Base-by-base conservation (phyloP, 179 eudicot genomes). In the Spinacia oleracea region DNA sequence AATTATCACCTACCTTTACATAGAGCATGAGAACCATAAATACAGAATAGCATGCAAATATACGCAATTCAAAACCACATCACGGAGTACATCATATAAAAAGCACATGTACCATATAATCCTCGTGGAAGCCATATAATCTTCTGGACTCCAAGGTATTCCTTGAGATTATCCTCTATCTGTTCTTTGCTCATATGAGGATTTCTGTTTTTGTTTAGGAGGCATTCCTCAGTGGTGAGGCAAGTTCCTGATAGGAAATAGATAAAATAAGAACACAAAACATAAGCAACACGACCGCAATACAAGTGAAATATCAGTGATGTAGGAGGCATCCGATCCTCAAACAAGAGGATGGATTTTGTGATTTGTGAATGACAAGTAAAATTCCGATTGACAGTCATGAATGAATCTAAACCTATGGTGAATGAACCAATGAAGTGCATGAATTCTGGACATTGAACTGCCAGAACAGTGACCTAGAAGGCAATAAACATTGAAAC, bases 151-250 rank as follows among this genome's bases (percentile, higher is more conserved):
- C 94, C 94, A 79, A 96, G 97, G 84, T 93, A 96, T 43, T 89
- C 85, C 86, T 92, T 96, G 43, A 96, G 94, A 83, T 91, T 86
- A 79, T 92, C 89, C 80, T 92, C 99, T 72, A 93, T 93, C 73
- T 93, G 92, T 69, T 81, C 87, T 80, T 88, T 93, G 5, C 89
- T 89, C 90, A 96, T 77, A 81, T 90, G 84, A 73, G 99, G 94
- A 68, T 96, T 96, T 83, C 99, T 89, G 77, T 93, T 96, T 80
- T 87, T 85, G 76, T 96, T 93, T 83, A 96, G 82, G 74, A 96
- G 95, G 89, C 99, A 96, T 85, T 93, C 99, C 87, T 96, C 94
- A 2, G 99, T 93, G 46, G 98, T 93, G 83, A 96, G 90, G 81
- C 99, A 93, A 71, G 98, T 93, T 70, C 99, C 98, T 95, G 91